Evolutionary conservation across 257 asterid genomes (phyloP).

Genomic region (Cinchona pubescens): DNA sequence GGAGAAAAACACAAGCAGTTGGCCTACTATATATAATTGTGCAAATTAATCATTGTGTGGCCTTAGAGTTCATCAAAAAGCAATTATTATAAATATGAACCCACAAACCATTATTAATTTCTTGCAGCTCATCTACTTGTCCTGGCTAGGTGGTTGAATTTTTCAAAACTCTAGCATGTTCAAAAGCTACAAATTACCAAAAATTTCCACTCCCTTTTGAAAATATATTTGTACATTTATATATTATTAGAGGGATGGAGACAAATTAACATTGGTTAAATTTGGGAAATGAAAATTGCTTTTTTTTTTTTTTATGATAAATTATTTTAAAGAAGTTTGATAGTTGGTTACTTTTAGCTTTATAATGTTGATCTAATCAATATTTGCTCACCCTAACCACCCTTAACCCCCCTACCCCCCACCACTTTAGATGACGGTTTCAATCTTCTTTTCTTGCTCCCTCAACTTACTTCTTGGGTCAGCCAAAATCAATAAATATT

Average conservation of each 20-base stretch:
- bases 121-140: slow-evolving; percentile 16
- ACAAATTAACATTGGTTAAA: not conserved
- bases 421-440: not conserved
- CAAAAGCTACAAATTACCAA: not conserved
- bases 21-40: slow-evolving; percentile 17
- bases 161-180: slow-evolving; percentile 9
- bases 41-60: slow-evolving; percentile 11
- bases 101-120: slow-evolving; percentile 8
- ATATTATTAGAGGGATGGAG: not conserved
- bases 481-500: not conserved
- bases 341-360: not conserved
- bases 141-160: slow-evolving; percentile 11
- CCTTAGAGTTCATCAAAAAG: slow-evolving; percentile 16
- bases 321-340: not conserved
- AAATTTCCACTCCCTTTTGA: not conserved
- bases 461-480: not conserved
- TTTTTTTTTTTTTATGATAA: not conserved
- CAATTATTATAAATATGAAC: slow-evolving; percentile 23
- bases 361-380: not conserved
- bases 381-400: not conserved
- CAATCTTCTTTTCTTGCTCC: not conserved
- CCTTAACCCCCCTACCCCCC: not conserved
- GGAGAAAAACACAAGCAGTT: slow-evolving; percentile 17
- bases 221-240: not conserved
- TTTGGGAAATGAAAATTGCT: not conserved